A percentile compares a stretch with the other conserved stretches of the same genome.
Conservation (phyloP, 768 basidiomycete species). For the Cystobasidium tubakii region DNA sequence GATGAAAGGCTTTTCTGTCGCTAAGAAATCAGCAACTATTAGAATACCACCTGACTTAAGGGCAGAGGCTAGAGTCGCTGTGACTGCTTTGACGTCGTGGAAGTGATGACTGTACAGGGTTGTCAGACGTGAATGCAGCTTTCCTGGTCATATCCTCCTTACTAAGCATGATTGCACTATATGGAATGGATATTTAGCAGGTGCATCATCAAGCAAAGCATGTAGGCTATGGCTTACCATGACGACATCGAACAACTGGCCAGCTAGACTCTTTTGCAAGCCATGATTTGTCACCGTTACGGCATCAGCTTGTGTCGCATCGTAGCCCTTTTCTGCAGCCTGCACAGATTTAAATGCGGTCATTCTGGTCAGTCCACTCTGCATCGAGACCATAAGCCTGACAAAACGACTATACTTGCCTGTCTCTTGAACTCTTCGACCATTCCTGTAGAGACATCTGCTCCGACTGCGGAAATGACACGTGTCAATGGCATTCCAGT, state of each 20-base stretch:
- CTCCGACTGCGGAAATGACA: background rate
- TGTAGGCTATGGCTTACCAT: background rate
- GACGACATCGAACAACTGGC: background rate
- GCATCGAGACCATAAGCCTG: no score
- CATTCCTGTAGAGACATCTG: conserved; percentile 4
- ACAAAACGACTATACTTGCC: background rate
- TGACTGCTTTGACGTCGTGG: background rate
- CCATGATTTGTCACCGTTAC: background rate
- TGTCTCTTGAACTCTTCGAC: background rate
- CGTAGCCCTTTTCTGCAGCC: background rate
- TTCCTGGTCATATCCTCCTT: background rate
- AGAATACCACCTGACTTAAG: background rate
- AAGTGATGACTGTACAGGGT: background rate
- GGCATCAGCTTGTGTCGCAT: background rate
- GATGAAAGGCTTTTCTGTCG: background rate
- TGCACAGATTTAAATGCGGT: background rate
- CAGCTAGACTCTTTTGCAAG: background rate
- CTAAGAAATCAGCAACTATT: background rate
- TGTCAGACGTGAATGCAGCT: background rate
- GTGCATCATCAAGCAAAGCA: background rate
- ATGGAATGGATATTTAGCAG: background rate
- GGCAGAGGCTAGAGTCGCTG: background rate
- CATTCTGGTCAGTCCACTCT: no score
- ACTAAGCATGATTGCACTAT: conserved; percentile 7
- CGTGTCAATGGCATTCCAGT: background rate